phyloP scores from a whole-genome alignment of 768 basidiomycete species.

The Rubroboletus pulcherrimus region DNA sequence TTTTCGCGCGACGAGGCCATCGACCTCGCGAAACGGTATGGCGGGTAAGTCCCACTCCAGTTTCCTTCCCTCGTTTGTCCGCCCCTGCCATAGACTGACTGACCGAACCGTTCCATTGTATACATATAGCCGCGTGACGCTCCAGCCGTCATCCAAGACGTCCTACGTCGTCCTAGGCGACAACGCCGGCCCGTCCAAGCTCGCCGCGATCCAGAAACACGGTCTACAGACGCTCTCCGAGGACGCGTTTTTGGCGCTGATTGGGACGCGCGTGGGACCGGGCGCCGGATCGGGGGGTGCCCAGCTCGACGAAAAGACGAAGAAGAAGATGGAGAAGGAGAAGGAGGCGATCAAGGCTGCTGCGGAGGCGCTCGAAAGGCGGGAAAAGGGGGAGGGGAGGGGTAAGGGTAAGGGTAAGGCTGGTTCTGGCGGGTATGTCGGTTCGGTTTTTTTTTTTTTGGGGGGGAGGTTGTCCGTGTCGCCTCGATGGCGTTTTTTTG shows the following conservation, averaged over 20 bases:
- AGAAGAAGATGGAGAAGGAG: slow-evolving; percentile 80
- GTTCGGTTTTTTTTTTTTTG: too few relatives aligned
- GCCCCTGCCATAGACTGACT: neutral
- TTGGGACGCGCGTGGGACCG: slow-evolving; percentile 63
- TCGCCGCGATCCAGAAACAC: slow-evolving; percentile 83
- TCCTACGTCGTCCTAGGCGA: slow-evolving; percentile 85
- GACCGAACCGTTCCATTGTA: neutral
- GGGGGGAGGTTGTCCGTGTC: neutral
- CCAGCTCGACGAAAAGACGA: slow-evolving; percentile 70
- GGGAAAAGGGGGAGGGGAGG: slow-evolving; percentile 48
- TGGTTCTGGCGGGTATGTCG: slow-evolving; percentile 16
- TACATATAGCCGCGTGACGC: slow-evolving; percentile 67
- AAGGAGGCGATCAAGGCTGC: slow-evolving; percentile 65
- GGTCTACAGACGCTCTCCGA: slow-evolving; percentile 73
- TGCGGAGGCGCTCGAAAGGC: slow-evolving; percentile 75
- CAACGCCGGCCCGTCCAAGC: slow-evolving; percentile 84
- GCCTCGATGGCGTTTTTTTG: neutral
- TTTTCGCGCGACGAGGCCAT: slow-evolving; percentile 84
- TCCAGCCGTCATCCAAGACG: slow-evolving; percentile 86
- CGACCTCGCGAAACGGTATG: slow-evolving; percentile 89
- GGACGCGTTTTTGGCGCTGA: slow-evolving; percentile 82
- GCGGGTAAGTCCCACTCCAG: slow-evolving; percentile 61
- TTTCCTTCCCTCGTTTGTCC: slow-evolving; percentile 1
- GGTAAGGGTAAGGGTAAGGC: neutral
- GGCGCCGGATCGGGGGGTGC: slow-evolving; percentile 28